Evolutionary conservation across 83 land plant genomes (phyloP).

Genomic region (Thuja plicata): DNA sequence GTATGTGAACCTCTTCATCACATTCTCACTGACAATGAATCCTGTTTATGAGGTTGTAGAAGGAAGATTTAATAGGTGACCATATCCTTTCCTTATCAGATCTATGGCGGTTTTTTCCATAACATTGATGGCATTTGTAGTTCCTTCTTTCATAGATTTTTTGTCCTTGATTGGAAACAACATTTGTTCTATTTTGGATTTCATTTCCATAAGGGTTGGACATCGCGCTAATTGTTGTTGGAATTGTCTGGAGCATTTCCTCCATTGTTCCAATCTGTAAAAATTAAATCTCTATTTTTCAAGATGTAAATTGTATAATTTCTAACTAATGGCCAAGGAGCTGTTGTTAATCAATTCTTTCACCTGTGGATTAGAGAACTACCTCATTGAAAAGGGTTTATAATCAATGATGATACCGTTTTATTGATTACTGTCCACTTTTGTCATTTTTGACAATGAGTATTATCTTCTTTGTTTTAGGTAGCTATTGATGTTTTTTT

Average conservation of each 20-base stretch:
- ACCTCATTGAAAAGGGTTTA: background rate
- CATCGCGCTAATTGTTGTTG: background rate
- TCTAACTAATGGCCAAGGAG: background rate
- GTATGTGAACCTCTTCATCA: conserved; percentile 18
- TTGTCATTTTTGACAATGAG: background rate
- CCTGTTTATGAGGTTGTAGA: conserved; percentile 19
- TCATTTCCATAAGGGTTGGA: conserved; percentile 11
- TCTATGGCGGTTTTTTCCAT: too few relatives aligned
- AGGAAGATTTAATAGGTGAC: background rate
- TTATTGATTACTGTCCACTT: background rate
- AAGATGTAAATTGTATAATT: background rate
- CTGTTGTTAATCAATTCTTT: background rate
- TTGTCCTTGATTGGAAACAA: conserved; percentile 24
- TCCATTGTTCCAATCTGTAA: background rate
- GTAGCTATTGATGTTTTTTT: too few relatives aligned
- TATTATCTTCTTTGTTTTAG: background rate
- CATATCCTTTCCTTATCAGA: background rate
- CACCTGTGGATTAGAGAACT: background rate
- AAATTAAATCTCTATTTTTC: background rate
- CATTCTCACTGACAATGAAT: conserved; percentile 12
- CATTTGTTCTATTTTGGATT: conserved; percentile 16
- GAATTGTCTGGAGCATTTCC: background rate
- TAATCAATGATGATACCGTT: background rate
- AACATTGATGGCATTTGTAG: too few relatives aligned
- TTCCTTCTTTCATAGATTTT: background rate